Base-by-base conservation (phyloP, 768 basidiomycete species). In the Suillus clintonianus region DNA sequence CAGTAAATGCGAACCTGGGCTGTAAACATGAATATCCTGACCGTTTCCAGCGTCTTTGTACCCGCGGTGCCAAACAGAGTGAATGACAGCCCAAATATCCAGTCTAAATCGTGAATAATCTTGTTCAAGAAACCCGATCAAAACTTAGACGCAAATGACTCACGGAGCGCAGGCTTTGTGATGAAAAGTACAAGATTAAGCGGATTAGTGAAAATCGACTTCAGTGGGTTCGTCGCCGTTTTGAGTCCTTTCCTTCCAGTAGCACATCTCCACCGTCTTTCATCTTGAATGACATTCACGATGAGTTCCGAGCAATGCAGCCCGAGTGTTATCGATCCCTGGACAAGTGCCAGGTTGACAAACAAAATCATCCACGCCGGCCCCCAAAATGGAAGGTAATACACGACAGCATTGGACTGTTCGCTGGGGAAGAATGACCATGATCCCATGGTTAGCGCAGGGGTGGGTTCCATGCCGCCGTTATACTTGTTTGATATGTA, bases 21-120 rank as follows among this genome's bases (percentile, higher is more conserved):
- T 2, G 74, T 67, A 68, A 67, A 76, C 68, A 75, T 72, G 65
- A 3, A 2, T 24, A 24, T 1, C 4, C 3, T 0, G 1, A 37
- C 5, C 0, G 1, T 3, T n/a, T 4, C 2, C 6, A 37, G 57
- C 1, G 74, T 67, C 19, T 65, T 1, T 60, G 64, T 41, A 73
- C 53, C 17, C 50, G 54, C 2, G 3, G 60, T 68, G 34, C 69
- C 69, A 0, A 67, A 63, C 36, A 71, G 67, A 62, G 59, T 64
- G 43, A 73, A 68, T 5, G 72, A 69, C 32, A 75, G 69, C 9
- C 69, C 73, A 42, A 76, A 70, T 75, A 76, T 75, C 73, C 74
- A 75, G 47, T 75, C 74, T 76, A 53, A 7, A 50, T 13, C 32
- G 14, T 53, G 9, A 10, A 53, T 53, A 4, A 6, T 19, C 0